These are phyloP conservation scores for Colletotrichum spaethianum DNA, from an alignment of 2,329 filamentous ascomycete species.

Conservation along the genomic window DNA sequence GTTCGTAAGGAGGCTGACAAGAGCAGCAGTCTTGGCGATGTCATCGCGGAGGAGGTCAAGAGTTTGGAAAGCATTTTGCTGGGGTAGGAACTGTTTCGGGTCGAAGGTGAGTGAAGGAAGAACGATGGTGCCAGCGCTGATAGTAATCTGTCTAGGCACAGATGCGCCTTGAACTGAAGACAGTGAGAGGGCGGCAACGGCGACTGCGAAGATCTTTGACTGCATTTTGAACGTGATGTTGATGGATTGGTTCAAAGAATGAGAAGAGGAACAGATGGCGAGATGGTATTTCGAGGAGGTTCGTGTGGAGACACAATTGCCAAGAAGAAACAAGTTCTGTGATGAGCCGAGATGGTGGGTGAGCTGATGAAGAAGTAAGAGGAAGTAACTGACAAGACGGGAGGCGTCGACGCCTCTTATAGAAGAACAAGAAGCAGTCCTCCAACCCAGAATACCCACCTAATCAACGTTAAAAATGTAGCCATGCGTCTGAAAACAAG, in stretches of 20 bases:
- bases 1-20: background rate
- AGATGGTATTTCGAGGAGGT: background rate
- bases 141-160: background rate
- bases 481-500: constrained; percentile 20
- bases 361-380: constrained; percentile 18
- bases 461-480: background rate
- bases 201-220: constrained; percentile 35
- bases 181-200: constrained; percentile 38
- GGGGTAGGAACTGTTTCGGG: background rate
- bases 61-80: background rate
- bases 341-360: background rate
- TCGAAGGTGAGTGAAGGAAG: background rate
- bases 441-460: background rate
- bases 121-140: constrained; percentile 12
- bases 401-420: constrained; percentile 29
- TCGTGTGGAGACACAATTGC: background rate
- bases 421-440: background rate
- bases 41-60: background rate
- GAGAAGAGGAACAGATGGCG: too few species aligned
- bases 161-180: constrained; percentile 18
- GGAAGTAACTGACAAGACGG: background rate
- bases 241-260: background rate
- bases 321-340: background rate
- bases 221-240: constrained; percentile 31
- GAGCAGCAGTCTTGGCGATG: background rate